Percentiles rank a stretch among this genome's conserved stretches.
Evolutionary conservation across 495 filamentous ascomycete species (phyloP).

Genomic region (Talaromyces liani): DNA sequence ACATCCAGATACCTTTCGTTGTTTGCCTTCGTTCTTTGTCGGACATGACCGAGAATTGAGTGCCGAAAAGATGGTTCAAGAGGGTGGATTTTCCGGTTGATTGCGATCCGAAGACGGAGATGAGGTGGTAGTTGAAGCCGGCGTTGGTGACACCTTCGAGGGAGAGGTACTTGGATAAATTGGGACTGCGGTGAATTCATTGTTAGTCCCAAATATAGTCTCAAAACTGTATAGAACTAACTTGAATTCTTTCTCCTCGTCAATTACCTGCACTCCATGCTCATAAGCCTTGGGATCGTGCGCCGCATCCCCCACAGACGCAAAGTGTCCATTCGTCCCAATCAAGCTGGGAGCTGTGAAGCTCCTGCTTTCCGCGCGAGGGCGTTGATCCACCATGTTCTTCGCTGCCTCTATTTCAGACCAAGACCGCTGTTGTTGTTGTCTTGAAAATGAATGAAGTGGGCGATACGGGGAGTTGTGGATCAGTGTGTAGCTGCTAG

Average conservation of each 20-base stretch:
- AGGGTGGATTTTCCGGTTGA: conserved; percentile 97
- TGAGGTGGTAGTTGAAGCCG: conserved; percentile 98
- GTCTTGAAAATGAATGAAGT: not conserved
- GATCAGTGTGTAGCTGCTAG: not conserved
- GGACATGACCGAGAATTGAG: conserved; percentile 93
- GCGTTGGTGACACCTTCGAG: conserved; percentile 71
- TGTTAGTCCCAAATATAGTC: not conserved
- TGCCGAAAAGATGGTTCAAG: conserved; percentile 92
- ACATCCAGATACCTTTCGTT: conserved; percentile 99
- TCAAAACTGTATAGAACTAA: conserved; percentile 25
- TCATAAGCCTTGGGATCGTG: conserved; percentile 62
- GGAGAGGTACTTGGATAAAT: conserved; percentile 73
- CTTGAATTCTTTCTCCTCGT: conserved; percentile 96
- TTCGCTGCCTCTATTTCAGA: not conserved
- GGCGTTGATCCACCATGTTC: conserved; percentile 12
- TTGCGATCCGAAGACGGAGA: conserved; percentile 97
- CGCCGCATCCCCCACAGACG: conserved; percentile 59
- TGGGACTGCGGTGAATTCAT: conserved; percentile 41
- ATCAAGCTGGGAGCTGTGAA: conserved; percentile 52
- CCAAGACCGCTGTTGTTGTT: not conserved
- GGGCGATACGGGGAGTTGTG: not conserved
- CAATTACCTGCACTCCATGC: conserved; percentile 93
- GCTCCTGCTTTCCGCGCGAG: conserved; percentile 23
- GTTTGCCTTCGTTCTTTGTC: conserved; percentile 87
- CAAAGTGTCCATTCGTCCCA: conserved; percentile 86